Evolutionary conservation across 2,329 filamentous ascomycete species (phyloP).

Genomic region (Neofusicoccum sp.): DNA sequence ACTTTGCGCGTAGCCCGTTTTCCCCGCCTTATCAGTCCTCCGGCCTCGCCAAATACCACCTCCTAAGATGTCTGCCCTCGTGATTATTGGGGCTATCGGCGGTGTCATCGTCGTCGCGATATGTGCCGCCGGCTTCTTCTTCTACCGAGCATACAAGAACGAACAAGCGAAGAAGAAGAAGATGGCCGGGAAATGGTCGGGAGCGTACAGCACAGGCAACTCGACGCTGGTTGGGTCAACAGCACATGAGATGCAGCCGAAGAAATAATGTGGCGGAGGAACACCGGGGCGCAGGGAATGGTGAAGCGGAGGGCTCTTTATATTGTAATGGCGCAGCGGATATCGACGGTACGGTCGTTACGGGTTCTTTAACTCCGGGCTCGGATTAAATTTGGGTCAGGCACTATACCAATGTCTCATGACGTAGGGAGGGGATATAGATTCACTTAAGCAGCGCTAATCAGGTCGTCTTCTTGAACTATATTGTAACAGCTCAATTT

Average conservation of each 20-base stretch:
- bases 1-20: background rate
- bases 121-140: constrained; percentile 1
- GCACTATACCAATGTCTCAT: no score
- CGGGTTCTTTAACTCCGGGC: no score
- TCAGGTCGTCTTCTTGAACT: no score
- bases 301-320: no score
- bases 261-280: background rate
- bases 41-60: background rate
- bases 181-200: constrained; percentile 9
- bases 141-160: constrained; percentile 9
- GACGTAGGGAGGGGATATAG: no score
- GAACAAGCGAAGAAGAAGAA: constrained; percentile 7
- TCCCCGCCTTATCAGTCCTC: background rate
- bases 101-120: constrained; percentile 4
- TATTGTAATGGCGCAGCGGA: no score
- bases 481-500: no score
- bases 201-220: background rate
- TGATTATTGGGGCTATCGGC: background rate
- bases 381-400: no score
- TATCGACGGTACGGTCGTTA: no score
- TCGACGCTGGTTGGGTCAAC: background rate
- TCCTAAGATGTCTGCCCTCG: background rate
- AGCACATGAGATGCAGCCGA: background rate
- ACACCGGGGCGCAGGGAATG: background rate
- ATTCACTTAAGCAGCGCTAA: no score